Base-by-base conservation (phyloP, 1,284 basidiomycete genomes). In the Singerocomus rubriflavus region DNA sequence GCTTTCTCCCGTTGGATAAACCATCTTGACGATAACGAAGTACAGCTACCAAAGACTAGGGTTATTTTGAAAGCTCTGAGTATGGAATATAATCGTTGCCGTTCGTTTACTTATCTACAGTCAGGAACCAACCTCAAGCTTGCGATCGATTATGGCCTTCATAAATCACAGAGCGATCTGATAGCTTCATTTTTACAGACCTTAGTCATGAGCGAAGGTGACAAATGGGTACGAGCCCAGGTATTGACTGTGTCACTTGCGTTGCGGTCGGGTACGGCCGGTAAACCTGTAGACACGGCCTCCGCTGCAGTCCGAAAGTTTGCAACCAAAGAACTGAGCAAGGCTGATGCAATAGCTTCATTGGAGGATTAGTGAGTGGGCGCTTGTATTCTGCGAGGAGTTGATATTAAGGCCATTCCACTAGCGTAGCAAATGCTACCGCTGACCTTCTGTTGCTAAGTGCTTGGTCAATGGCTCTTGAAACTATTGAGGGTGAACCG, bases 191-290 rank as follows among this genome's bases (percentile, higher is more conserved):
- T 91, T 65, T 69, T 92, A 60, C 89, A 92, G 68, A 88, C 86
- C 7, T 72, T 91, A 33, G 79, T 92, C 51, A 92, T 92, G 89
- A 89, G 86, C 54, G 88, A 92, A 71, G 89, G 89, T 16, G 88
- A 91, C 57, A 80, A 80, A 59, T 92, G 90, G 90, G 78, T 92
- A 35, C 70, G 70, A 45, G 72, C 76, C 0, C 81, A 88, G 57
- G 77, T 80, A 11, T 73, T 75, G 6, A 78, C 77, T 52, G 73
- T 88, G 43, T 75, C 78, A 0, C 73, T 80, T 43, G 84, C 86
- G 7, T 65, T 91, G 47, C 77, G 78, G 38, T 73, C 78, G 6
- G 84, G 85, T 2, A 77, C 77, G 12, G 74, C 73, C 49, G 85
- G 84, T 5, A 77, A 81, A 61, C 89, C 89, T 11, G 88, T 91